A percentile compares a stretch with the other conserved stretches of the same genome.
These are phyloP conservation scores for Cenchrus americanus DNA, from an alignment of 176 grass and related monocot genomes.

Conservation along the genomic window DNA sequence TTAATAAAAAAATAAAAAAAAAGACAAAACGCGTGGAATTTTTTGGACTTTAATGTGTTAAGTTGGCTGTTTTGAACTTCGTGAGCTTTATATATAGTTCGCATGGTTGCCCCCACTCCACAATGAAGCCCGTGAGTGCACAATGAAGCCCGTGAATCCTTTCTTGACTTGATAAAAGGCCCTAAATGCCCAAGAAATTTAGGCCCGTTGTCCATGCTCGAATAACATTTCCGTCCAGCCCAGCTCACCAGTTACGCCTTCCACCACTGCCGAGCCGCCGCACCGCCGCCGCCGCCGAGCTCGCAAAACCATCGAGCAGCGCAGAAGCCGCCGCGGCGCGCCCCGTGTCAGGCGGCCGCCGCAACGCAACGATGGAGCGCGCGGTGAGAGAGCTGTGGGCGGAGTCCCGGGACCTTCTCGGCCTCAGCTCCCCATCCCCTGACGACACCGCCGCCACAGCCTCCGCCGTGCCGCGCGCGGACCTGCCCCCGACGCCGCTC, in stretches of 20 bases:
- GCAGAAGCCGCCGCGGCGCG: conserved; percentile 12
- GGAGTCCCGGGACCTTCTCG: conserved; percentile 79
- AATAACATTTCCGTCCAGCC: neutral
- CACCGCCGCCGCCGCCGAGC: conserved; percentile 33
- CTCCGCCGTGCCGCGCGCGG: conserved; percentile 49
- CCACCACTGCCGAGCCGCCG: neutral
- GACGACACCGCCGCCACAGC: neutral
- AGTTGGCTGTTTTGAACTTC: too few relatives aligned
- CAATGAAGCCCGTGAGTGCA: too few relatives aligned
- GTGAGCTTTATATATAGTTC: too few relatives aligned
- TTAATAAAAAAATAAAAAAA: too few relatives aligned
- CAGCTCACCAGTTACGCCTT: neutral
- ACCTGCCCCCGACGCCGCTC: conserved; percentile 64
- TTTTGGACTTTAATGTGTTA: too few relatives aligned
- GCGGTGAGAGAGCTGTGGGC: conserved; percentile 68
- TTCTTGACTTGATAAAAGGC: neutral
- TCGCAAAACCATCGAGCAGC: conserved; percentile 22
- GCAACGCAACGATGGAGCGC: conserved; percentile 54
- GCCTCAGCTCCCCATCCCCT: conserved; percentile 18
- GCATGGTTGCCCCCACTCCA: too few relatives aligned
- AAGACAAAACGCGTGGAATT: too few relatives aligned
- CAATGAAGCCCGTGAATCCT: too few relatives aligned
- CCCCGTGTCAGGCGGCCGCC: neutral
- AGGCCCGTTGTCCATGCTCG: neutral
- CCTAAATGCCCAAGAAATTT: neutral